phyloP scores from a whole-genome alignment of 495 filamentous ascomycete species.

The Cercophora samala region DNA sequence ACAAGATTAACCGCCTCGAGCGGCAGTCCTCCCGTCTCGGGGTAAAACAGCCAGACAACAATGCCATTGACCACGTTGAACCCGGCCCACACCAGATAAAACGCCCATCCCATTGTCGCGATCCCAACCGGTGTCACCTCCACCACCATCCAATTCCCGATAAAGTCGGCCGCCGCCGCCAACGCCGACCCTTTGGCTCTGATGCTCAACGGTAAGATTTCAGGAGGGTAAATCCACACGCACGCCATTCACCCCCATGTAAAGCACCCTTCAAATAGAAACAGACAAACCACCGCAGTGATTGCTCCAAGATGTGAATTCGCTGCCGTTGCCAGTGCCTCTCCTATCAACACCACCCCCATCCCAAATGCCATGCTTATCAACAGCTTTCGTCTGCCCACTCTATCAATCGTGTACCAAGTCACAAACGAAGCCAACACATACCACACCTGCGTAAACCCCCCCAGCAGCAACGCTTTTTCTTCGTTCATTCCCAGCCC shows the following conservation, averaged over 20 bases:
- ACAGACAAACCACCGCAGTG: conserved; percentile 40
- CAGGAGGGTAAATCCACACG: conserved; percentile 56
- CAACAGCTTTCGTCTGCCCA: conserved; percentile 50
- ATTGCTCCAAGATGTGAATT: conserved; percentile 35
- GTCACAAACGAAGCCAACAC: conserved; percentile 39
- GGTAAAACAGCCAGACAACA: conserved; percentile 60
- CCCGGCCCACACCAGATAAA: conserved; percentile 53
- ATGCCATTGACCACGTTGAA: conserved; percentile 59
- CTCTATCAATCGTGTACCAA: conserved; percentile 48
- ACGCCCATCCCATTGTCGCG: conserved; percentile 44
- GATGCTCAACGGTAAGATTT: conserved; percentile 63
- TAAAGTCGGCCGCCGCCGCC: conserved; percentile 60
- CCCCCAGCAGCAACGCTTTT: conserved; percentile 48
- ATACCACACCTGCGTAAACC: conserved; percentile 44
- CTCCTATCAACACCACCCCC: conserved; percentile 39
- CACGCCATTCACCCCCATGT: conserved; percentile 40
- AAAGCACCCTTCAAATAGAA: conserved; percentile 45
- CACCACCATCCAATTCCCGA: conserved; percentile 49
- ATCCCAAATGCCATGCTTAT: conserved; percentile 47
- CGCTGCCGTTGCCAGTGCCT: conserved; percentile 38
- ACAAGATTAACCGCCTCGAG: conserved; percentile 51
- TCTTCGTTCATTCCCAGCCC: conserved; percentile 52
- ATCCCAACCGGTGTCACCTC: conserved; percentile 50
- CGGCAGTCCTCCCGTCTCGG: conserved; percentile 54
- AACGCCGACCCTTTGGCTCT: conserved; percentile 64